phyloP scores from a whole-genome alignment of 441 rosid species.

The Populus hybrid region DNA sequence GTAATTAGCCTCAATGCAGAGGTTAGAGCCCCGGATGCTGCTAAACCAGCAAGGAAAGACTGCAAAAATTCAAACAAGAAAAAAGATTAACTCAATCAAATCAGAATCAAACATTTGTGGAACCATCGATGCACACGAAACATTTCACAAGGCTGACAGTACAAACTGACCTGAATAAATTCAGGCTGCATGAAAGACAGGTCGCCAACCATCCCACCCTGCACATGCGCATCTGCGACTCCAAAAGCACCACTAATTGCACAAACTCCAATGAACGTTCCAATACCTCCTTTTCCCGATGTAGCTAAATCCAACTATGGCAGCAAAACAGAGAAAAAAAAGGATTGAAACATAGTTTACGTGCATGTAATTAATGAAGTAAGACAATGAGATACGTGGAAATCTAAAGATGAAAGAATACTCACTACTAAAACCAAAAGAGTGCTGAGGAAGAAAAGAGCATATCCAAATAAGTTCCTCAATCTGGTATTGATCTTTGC shows the following conservation, averaged over 20 bases:
- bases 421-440: slow-evolving; percentile 59
- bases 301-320: slow-evolving; percentile 63
- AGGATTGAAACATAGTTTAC: neutral
- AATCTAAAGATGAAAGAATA: neutral
- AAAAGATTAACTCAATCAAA: slow-evolving; percentile 9
- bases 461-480: slow-evolving; percentile 53
- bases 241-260: slow-evolving; percentile 51
- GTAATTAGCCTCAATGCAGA: slow-evolving; percentile 67
- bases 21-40: slow-evolving; percentile 62
- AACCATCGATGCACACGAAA: slow-evolving; percentile 38
- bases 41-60: slow-evolving; percentile 67
- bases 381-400: neutral
- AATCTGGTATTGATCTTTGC: slow-evolving; percentile 54
- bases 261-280: slow-evolving; percentile 58
- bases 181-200: slow-evolving; percentile 59
- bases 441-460: slow-evolving; percentile 50
- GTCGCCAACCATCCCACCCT: slow-evolving; percentile 82
- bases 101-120: slow-evolving; percentile 11
- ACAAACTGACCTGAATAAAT: slow-evolving; percentile 50
- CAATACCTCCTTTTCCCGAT: slow-evolving; percentile 62
- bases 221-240: slow-evolving; percentile 69
- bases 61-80: slow-evolving; percentile 16
- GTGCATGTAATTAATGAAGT: neutral
- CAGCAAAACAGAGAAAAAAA: neutral
- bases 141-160: neutral